Evolutionary conservation across 2,329 filamentous ascomycete genomes (phyloP).

Genomic region (Phoma sp.): DNA sequence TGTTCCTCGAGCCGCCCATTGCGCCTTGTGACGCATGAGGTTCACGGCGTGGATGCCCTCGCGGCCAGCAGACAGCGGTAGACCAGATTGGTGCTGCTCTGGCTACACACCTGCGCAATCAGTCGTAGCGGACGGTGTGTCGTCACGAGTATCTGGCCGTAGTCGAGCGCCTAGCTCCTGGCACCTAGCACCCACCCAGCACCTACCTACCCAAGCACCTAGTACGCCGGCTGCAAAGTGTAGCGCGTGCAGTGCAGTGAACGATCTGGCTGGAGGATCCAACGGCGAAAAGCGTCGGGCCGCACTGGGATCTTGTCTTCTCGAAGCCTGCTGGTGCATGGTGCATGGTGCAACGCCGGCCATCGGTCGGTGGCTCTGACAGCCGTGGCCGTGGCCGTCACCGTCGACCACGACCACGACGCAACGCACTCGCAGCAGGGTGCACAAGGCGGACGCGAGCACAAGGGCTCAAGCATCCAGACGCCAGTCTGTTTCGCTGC

Average conservation of each 20-base stretch:
- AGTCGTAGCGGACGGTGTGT: conserved; percentile 31
- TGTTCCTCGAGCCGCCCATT: conserved; percentile 47
- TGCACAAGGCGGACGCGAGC: conserved; percentile 6
- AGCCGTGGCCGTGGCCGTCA: conserved; percentile 27
- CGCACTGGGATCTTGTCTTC: conserved; percentile 47
- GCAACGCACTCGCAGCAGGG: conserved; percentile 28
- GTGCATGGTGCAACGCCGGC: conserved; percentile 38
- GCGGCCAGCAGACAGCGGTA: conserved; percentile 30
- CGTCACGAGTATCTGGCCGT: conserved; percentile 7
- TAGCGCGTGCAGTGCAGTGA: conserved; percentile 26
- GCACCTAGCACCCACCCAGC: too few relatives aligned
- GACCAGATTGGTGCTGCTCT: conserved; percentile 33
- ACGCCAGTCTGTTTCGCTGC: conserved; percentile 21
- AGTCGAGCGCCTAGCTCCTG: conserved; percentile 35
- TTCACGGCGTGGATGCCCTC: conserved; percentile 26
- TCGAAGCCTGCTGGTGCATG: conserved; percentile 44
- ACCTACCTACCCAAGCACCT: conserved; percentile 27
- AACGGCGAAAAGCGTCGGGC: conserved; percentile 48
- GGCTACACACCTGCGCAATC: conserved; percentile 47
- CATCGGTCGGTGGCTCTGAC: conserved; percentile 39
- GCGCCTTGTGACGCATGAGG: conserved; percentile 44
- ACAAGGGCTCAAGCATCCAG: conserved; percentile 11
- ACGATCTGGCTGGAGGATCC: conserved; percentile 45
- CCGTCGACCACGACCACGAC: conserved; percentile 3
- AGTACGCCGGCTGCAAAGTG: conserved; percentile 34